phyloP scores from a whole-genome alignment of 2,329 filamentous ascomycete species.

The Emmonsiellopsis sp. region DNA sequence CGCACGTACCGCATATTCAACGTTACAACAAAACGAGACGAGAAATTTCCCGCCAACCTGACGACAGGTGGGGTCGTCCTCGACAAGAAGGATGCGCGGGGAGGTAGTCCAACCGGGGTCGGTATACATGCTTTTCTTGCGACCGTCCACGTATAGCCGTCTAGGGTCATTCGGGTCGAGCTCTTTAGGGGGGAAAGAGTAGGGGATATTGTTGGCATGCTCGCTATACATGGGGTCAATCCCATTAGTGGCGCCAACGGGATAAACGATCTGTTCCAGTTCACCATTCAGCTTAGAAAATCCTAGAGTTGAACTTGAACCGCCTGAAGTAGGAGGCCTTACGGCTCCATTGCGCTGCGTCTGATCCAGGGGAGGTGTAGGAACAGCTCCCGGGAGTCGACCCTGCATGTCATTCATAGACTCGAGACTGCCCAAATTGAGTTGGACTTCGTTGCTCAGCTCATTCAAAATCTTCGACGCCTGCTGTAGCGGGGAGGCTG shows the following conservation, averaged over 20 bases:
- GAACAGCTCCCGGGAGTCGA: slow-evolving; percentile 45
- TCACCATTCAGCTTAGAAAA: slow-evolving; percentile 45
- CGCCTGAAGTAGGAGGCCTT: slow-evolving; percentile 33
- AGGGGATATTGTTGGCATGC: slow-evolving; percentile 90
- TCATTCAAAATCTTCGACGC: slow-evolving; percentile 57
- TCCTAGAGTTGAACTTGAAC: slow-evolving; percentile 43
- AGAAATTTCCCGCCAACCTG: slow-evolving; percentile 59
- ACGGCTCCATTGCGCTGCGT: slow-evolving; percentile 34
- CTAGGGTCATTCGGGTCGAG: slow-evolving; percentile 40
- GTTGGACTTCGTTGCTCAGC: slow-evolving; percentile 54
- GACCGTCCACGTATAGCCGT: slow-evolving; percentile 39
- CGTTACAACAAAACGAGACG: slow-evolving; percentile 54
- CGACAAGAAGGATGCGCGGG: slow-evolving; percentile 81
- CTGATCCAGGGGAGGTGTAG: slow-evolving; percentile 48
- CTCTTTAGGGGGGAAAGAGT: slow-evolving; percentile 61
- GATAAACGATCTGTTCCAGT: slow-evolving; percentile 70
- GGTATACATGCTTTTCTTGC: slow-evolving; percentile 52
- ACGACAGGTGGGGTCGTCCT: slow-evolving; percentile 62
- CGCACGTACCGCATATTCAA: slow-evolving; percentile 52
- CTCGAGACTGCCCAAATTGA: slow-evolving; percentile 56
- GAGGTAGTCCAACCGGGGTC: slow-evolving; percentile 57
- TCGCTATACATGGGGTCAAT: slow-evolving; percentile 93
- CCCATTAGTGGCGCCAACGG: slow-evolving; percentile 79
- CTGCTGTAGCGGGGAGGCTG: slow-evolving; percentile 58
- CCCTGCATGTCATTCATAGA: slow-evolving; percentile 52